Base-by-base conservation (phyloP, 257 asterid genomes). In the Solanum ossicruentum region DNA sequence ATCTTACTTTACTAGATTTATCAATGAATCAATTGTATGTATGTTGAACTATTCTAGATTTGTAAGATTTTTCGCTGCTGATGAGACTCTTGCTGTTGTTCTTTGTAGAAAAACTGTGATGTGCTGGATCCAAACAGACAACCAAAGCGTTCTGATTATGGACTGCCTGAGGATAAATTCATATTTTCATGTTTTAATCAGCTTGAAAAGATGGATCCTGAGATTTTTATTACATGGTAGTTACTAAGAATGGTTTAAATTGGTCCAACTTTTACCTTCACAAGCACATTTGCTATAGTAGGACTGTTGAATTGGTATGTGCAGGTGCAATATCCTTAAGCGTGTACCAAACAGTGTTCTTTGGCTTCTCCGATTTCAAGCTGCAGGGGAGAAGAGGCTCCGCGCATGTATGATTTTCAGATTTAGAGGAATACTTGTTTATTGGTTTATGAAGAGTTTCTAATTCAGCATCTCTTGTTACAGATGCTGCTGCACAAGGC, bases 191-290 rank as follows among this genome's bases (percentile, higher is more conserved):
- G 99, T 88, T 97, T 97, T 90, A 94, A 97, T 88, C 99, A 97
- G 88, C 99, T 97, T 77, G 93, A 95, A 92, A 97, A 97, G 96
- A 96, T 97, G 99, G 99, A 97, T 87, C 98, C 99, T 2, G 99
- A 94, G 82, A 94, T 95, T 85, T 91, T 95, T 84, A 85, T 81
- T 0, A 94, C 98, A 69, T 95, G 99, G 99, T 97, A 93, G 58
- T 58, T 57, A 82, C 66, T 60, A 66, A 60, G 70, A 72, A 63
- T 58, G 43, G 16, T 56, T 67, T 20, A 58, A 65, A 26, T 52
- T 77, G 26, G 15, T 36, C 61, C 61, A 28, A 67, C 3, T 82
- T 7, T 58, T 61, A 63, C 45, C 36, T 67, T 65, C 45, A 10
- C 43, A 63, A 23, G 67, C 15, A 20, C 71, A 17, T 66, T 51